Conservation (phyloP, 1,139 yeast genomes). For the Candida sp. region DNA sequence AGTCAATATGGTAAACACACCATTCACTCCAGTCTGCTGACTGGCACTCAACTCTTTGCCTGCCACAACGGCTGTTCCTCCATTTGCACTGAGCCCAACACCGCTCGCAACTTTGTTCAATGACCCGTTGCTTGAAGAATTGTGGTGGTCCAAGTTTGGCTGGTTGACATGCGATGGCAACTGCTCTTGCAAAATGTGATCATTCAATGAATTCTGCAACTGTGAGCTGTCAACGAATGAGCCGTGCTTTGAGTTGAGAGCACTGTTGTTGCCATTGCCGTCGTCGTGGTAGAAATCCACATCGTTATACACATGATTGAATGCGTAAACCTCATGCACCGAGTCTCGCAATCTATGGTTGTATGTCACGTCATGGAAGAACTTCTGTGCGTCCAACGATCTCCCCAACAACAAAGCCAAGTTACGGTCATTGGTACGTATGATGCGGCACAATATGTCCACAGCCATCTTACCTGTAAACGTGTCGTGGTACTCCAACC, state of each 20-base stretch:
- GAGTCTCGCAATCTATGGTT: slow-evolving; percentile 94
- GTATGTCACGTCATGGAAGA: slow-evolving; percentile 95
- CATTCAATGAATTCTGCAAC: slow-evolving; percentile 16
- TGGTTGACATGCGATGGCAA: slow-evolving; percentile 18
- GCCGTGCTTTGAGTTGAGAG: slow-evolving; percentile 32
- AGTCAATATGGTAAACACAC: slow-evolving; percentile 90
- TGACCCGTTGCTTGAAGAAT: slow-evolving; percentile 5
- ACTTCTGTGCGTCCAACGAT: slow-evolving; percentile 92
- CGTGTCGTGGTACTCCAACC: slow-evolving; percentile 93
- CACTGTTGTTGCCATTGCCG: slow-evolving; percentile 16
- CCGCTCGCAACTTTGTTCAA: slow-evolving; percentile 1
- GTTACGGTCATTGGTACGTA: slow-evolving; percentile 90
- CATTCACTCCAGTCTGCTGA: slow-evolving; percentile 60
- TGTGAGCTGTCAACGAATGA: slow-evolving; percentile 26
- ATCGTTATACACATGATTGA: slow-evolving; percentile 60
- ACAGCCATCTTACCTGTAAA: slow-evolving; percentile 97
- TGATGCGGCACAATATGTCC: slow-evolving; percentile 81
- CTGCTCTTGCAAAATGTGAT: slow-evolving; percentile 23
- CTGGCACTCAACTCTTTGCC: slow-evolving; percentile 16
- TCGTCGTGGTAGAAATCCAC: slow-evolving; percentile 41
- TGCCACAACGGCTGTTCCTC: slow-evolving; percentile 3
- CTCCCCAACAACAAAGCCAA: slow-evolving; percentile 89
- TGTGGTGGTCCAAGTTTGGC: slow-evolving; percentile 7
- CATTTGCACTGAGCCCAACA: slow-evolving; percentile 1
- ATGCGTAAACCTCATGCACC: slow-evolving; percentile 85